Evolutionary conservation across 1,284 basidiomycete genomes (phyloP), one percentile per base, ranked within the genome.

Genomic region (Apiotrichum porosum): DNA sequence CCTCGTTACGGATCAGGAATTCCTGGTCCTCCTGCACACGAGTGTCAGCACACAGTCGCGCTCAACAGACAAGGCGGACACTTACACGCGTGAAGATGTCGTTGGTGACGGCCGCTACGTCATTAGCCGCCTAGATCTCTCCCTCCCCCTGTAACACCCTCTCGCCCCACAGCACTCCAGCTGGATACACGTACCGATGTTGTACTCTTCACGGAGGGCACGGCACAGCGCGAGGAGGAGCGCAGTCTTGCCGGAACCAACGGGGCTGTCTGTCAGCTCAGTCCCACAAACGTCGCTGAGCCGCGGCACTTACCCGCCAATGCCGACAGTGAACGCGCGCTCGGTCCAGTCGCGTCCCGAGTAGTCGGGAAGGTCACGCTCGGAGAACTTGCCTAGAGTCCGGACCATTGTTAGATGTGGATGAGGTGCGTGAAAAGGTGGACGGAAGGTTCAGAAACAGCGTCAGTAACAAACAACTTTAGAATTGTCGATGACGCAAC

Each of bases 221-320:
- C 84, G 81, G 73, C 95, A 98, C n/a, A 98, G 80, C 0, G 88
- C 89, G 35, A 98, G 81, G 0, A 93, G 86, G 50, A 98, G 75
- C 0, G 94, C 94, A 0, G 94, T 98, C 78, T 98, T 97, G 13
- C 95, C 95, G 1, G 92, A 95, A 12, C 95, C 95, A 18, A 98
- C 94, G 1, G 94, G 90, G 2, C 88, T 92, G 55, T 10, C 12
- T 34, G 37, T 34, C 30, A 42, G 22, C 32, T 23, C 18, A 17
- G 37, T 17, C 3, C 12, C 26, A 28, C 26, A 12, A 28, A 6
- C 26, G 26, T 28, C 26, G 8, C 26, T 6, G 26, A 28, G 26
- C 26, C 26, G n/a, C 12, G 15, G 9, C 9, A 68, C 82, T 52
- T 65, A 92, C 89, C 93, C 94, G 64, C 94, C 94, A 51, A 97